Percentiles rank a stretch among this genome's conserved stretches.
These are phyloP conservation scores for Trichoderma sp. DNA, from an alignment of 2,329 filamentous ascomycete species.

Conservation along the genomic window DNA sequence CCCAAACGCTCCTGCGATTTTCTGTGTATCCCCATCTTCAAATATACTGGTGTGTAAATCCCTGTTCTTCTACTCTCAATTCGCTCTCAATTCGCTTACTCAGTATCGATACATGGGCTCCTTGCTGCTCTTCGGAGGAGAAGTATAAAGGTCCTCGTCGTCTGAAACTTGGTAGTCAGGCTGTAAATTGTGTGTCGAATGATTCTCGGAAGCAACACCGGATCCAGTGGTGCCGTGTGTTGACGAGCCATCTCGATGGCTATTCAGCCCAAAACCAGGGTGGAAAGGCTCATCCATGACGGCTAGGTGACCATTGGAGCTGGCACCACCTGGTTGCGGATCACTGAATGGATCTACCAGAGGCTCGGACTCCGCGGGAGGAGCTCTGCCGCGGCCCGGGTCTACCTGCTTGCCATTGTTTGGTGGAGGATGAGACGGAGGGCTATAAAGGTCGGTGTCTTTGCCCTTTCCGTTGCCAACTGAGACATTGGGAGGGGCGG, in stretches of 20 bases:
- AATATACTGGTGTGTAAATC: background rate
- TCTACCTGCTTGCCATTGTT: conserved; percentile 23
- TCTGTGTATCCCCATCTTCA: background rate
- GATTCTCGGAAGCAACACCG: conserved; percentile 23
- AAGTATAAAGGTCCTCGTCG: conserved; percentile 45
- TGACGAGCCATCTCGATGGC: conserved; percentile 4
- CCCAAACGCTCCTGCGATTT: background rate
- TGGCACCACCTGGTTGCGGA: conserved; percentile 29
- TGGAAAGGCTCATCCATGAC: conserved; percentile 40
- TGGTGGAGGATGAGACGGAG: conserved; percentile 30
- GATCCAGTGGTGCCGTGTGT: conserved; percentile 24
- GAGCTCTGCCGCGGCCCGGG: conserved; percentile 30
- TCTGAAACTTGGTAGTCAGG: conserved; percentile 33
- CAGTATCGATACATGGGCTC: conserved; percentile 40
- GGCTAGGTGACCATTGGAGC: conserved; percentile 22
- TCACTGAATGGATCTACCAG: conserved; percentile 37
- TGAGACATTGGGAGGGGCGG: background rate
- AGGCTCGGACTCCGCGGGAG: background rate
- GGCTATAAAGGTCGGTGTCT: conserved; percentile 33
- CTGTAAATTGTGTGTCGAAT: conserved; percentile 23
- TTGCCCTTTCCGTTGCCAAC: conserved; percentile 37
- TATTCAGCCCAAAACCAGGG: conserved; percentile 35
- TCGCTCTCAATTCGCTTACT: background rate
- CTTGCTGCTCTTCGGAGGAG: conserved; percentile 39
- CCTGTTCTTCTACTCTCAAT: background rate